Percentiles rank a stretch among this genome's conserved stretches.
Conservation (phyloP, 495 filamentous ascomycete species). For the Penicillium argentinense region DNA sequence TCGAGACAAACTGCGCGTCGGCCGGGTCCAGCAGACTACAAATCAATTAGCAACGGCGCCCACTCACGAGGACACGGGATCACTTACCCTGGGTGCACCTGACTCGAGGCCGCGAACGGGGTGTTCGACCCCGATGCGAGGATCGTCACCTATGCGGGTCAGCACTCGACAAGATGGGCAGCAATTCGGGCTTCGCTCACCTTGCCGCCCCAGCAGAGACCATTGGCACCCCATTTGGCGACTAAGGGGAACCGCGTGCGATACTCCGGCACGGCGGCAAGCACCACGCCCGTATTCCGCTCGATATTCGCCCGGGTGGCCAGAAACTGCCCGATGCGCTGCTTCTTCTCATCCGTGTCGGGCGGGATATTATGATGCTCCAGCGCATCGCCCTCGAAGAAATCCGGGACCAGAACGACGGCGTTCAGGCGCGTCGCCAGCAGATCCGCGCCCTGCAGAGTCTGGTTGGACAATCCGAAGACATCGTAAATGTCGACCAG, state of each 20-base stretch:
- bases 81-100: slow-evolving; percentile 50
- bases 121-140: slow-evolving; percentile 39
- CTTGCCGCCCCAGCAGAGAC: slow-evolving; percentile 55
- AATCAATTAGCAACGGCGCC: neutral
- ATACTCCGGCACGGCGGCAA: slow-evolving; percentile 24
- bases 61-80: neutral
- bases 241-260: slow-evolving; percentile 31
- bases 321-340: slow-evolving; percentile 29
- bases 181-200: slow-evolving; percentile 2
- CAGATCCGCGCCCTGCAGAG: slow-evolving; percentile 56
- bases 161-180: neutral
- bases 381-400: slow-evolving; percentile 40
- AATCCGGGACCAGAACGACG: slow-evolving; percentile 47
- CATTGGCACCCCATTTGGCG: slow-evolving; percentile 41
- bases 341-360: slow-evolving; percentile 46
- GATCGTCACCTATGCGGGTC: slow-evolving; percentile 35
- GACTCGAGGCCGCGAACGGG: slow-evolving; percentile 47
- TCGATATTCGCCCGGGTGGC: slow-evolving; percentile 19
- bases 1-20: slow-evolving; percentile 45
- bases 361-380: slow-evolving; percentile 33
- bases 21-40: slow-evolving; percentile 35
- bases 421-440: slow-evolving; percentile 39
- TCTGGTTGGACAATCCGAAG: slow-evolving; percentile 53
- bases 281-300: slow-evolving; percentile 24
- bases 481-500: slow-evolving; percentile 55